Percentiles rank a stretch among this genome's conserved stretches.
These are phyloP conservation scores for Alternaria hordeiaustralica DNA, from an alignment of 2,329 filamentous ascomycete species.

Conservation along the genomic window DNA sequence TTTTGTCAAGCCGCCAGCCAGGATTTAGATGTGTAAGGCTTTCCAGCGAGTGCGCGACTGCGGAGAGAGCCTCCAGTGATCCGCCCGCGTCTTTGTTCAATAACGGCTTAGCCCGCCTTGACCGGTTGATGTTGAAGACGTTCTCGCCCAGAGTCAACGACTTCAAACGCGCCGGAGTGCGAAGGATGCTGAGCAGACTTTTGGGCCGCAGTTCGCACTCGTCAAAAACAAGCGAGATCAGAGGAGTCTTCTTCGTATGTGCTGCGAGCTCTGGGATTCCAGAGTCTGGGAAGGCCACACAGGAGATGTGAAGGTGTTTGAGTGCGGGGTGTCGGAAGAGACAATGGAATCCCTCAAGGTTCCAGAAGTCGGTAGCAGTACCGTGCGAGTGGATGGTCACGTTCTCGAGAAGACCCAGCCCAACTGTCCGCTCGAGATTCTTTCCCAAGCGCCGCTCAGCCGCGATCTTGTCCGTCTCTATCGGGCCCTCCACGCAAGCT, in stretches of 20 bases:
- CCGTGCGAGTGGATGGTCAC: slow-evolving; percentile 47
- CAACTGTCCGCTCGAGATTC: slow-evolving; percentile 23
- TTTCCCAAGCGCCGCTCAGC: slow-evolving; percentile 18
- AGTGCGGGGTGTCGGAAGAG: slow-evolving; percentile 46
- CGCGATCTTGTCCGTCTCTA: slow-evolving; percentile 20
- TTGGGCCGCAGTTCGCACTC: slow-evolving; percentile 41
- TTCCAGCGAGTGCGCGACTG: slow-evolving; percentile 42
- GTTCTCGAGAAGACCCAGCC: slow-evolving; percentile 35
- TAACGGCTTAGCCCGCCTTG: slow-evolving; percentile 15
- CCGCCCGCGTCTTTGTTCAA: slow-evolving; percentile 23
- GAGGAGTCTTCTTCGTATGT: slow-evolving; percentile 31
- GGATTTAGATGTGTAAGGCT: slow-evolving; percentile 38
- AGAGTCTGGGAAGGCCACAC: slow-evolving; percentile 28
- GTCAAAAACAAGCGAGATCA: slow-evolving; percentile 43
- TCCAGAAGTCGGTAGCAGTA: slow-evolving; percentile 39
- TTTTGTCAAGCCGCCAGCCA: slow-evolving; percentile 20
- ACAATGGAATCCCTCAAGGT: slow-evolving; percentile 39
- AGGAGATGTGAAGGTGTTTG: slow-evolving; percentile 42
- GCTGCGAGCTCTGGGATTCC: slow-evolving; percentile 28
- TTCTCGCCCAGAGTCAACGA: slow-evolving; percentile 46
- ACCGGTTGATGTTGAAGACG: slow-evolving; percentile 31
- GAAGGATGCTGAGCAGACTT: slow-evolving; percentile 34
- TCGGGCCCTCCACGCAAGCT: slow-evolving; percentile 28
- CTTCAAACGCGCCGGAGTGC: slow-evolving; percentile 37
- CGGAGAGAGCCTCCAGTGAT: slow-evolving; percentile 33